A percentile compares a stretch with the other conserved stretches of the same genome.
These are phyloP conservation scores for Penicillium sp. DNA, from an alignment of 2,329 filamentous ascomycete genomes.

Conservation along the genomic window DNA sequence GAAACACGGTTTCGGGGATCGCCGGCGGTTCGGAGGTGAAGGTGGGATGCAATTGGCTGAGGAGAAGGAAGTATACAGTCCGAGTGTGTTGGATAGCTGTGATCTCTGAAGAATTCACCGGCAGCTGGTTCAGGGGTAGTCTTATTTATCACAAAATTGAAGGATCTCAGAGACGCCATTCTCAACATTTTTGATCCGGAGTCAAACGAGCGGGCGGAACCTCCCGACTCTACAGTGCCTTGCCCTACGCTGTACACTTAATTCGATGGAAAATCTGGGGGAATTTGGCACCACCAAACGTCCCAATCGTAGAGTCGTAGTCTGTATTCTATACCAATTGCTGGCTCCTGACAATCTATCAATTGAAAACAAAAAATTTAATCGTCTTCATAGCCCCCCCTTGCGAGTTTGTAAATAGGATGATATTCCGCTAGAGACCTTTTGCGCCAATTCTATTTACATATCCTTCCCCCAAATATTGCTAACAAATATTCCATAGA, in stretches of 20 bases:
- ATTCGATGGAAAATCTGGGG: slow-evolving; percentile 8
- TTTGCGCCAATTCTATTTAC: not conserved
- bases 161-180: not conserved
- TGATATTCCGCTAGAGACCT: not conserved
- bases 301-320: no score
- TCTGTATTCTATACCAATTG: not conserved
- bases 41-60: slow-evolving; percentile 13
- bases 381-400: not conserved
- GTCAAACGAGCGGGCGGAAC: slow-evolving; percentile 14
- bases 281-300: not conserved
- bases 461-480: not conserved
- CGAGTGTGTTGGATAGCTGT: not conserved
- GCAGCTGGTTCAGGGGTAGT: not conserved
- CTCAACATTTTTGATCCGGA: slow-evolving; percentile 3
- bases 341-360: not conserved
- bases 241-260: slow-evolving; percentile 13
- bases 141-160: slow-evolving; percentile 5
- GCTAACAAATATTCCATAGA: not conserved
- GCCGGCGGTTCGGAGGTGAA: slow-evolving; percentile 9
- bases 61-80: not conserved
- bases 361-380: not conserved
- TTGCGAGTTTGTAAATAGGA: not conserved
- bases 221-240: slow-evolving; percentile 9
- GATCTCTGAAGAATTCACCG: not conserved
- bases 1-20: slow-evolving; percentile 26